Conservation (phyloP, 805 yeast species). For the Ogataea angusta region DNA sequence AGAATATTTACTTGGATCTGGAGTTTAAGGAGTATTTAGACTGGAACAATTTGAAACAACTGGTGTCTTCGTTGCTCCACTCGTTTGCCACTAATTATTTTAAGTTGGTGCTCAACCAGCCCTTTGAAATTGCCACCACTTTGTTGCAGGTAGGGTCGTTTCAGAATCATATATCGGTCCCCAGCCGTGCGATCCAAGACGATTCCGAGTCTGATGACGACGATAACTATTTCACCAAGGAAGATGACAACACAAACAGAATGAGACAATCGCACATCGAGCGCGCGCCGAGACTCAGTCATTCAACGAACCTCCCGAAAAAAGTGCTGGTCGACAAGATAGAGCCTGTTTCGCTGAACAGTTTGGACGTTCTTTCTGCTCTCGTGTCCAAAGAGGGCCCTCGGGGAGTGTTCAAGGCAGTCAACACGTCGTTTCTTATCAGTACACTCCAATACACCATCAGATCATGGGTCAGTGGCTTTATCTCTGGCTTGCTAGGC, state of each 20-base stretch:
- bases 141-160: slow-evolving; percentile 79
- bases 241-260: slow-evolving; percentile 22
- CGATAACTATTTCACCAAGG: slow-evolving; percentile 22
- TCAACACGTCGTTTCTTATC: slow-evolving; percentile 75
- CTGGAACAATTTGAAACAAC: slow-evolving; percentile 51
- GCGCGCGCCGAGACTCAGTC: slow-evolving; percentile 16
- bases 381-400: slow-evolving; percentile 69
- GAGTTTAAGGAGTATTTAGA: slow-evolving; percentile 69
- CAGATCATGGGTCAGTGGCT: slow-evolving; percentile 90
- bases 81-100: slow-evolving; percentile 68
- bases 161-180: slow-evolving; percentile 21
- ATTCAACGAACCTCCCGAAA: slow-evolving; percentile 15
- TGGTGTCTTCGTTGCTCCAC: slow-evolving; percentile 52
- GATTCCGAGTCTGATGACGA: slow-evolving; percentile 39
- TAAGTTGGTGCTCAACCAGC: slow-evolving; percentile 72
- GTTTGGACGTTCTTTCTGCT: slow-evolving; percentile 62
- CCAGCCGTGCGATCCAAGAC: slow-evolving; percentile 20
- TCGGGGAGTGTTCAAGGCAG: slow-evolving; percentile 67
- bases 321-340: slow-evolving; percentile 23
- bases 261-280: slow-evolving; percentile 31
- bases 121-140: slow-evolving; percentile 79
- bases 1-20: slow-evolving; percentile 50
- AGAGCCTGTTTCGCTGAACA: slow-evolving; percentile 57
- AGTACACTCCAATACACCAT: slow-evolving; percentile 71
- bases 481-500: slow-evolving; percentile 73